A percentile compares a stretch with the other conserved stretches of the same genome.
These are phyloP conservation scores for Stemphylium lycopersici DNA, from an alignment of 2,329 filamentous ascomycete species.

Conservation along the genomic window DNA sequence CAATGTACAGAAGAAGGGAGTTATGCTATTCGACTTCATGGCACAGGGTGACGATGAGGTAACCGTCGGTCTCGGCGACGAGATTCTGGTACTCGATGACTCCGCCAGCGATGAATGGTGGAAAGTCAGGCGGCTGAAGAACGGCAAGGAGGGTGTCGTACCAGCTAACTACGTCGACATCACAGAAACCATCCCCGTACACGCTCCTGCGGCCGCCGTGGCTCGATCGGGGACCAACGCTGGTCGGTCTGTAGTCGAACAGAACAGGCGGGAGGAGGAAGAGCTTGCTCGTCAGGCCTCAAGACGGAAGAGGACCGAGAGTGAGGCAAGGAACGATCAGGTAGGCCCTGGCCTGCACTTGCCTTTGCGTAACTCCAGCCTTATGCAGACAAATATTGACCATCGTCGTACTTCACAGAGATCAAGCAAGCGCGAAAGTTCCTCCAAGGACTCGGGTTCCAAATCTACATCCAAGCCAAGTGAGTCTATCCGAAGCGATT, in stretches of 20 bases:
- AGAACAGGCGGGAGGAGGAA: constrained; percentile 79
- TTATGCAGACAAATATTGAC: constrained; percentile 70
- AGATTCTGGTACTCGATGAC: constrained; percentile 89
- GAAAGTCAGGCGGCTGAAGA: constrained; percentile 90
- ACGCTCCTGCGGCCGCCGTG: constrained; percentile 54
- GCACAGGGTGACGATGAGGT: constrained; percentile 97
- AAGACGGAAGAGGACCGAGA: constrained; percentile 64
- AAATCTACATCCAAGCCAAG: constrained; percentile 71
- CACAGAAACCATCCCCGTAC: constrained; percentile 67
- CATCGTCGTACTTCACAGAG: constrained; percentile 74
- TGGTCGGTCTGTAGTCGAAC: constrained; percentile 73
- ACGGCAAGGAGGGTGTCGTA: constrained; percentile 92
- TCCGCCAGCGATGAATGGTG: constrained; percentile 97
- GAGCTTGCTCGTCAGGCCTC: constrained; percentile 81
- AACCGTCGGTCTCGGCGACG: constrained; percentile 85
- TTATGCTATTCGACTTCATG: constrained; percentile 93
- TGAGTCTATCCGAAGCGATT: constrained; percentile 56
- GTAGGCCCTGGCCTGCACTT: constrained; percentile 79
- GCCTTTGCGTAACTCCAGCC: constrained; percentile 79
- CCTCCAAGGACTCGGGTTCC: constrained; percentile 54
- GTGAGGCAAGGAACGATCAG: constrained; percentile 64
- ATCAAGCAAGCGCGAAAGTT: constrained; percentile 71
- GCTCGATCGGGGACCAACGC: constrained; percentile 63
- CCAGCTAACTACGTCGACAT: constrained; percentile 96
- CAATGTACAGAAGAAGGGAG: constrained; percentile 75